A percentile compares a stretch with the other conserved stretches of the same genome.
These are phyloP conservation scores for Dioscorea zingiberensis DNA, from an alignment of 106 monocot genomes.

Conservation along the genomic window DNA sequence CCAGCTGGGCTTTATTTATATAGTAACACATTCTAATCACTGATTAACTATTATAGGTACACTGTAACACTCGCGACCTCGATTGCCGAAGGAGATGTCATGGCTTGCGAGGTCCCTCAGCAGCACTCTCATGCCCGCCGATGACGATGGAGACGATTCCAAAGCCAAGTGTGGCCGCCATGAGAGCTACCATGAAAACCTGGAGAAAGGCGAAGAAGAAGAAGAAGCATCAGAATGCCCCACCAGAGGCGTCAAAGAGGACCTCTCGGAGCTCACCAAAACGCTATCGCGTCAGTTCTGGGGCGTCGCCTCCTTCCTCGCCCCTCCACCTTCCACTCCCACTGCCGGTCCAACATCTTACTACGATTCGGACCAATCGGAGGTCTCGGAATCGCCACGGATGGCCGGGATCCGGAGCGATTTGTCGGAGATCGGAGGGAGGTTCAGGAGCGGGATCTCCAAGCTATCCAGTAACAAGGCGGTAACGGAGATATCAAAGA, in stretches of 20 bases:
- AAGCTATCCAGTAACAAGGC: constrained; percentile 55
- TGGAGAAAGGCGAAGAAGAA: not conserved
- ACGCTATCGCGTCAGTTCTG: constrained; percentile 75
- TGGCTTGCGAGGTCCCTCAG: constrained; percentile 74
- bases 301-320: constrained; percentile 93
- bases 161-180: not conserved
- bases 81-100: constrained; percentile 36
- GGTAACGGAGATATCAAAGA: constrained; percentile 73
- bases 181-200: not conserved
- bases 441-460: constrained; percentile 65
- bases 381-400: constrained; percentile 20
- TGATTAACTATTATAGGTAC: too few species aligned
- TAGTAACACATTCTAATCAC: too few species aligned
- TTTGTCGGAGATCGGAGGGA: constrained; percentile 80
- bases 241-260: constrained; percentile 73
- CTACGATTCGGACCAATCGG: constrained; percentile 1
- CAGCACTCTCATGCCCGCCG: constrained; percentile 30
- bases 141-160: constrained; percentile 12
- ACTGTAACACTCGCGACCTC: too few species aligned
- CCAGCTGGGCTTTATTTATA: too few species aligned
- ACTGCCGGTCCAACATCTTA: constrained; percentile 1
- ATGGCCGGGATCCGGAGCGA: constrained; percentile 65
- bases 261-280: constrained; percentile 82
- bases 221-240: constrained; percentile 18
- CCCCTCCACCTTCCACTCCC: constrained; percentile 42